Conservation (phyloP, 352 stramenopile genomes). For the Pythium oligandrum region DNA sequence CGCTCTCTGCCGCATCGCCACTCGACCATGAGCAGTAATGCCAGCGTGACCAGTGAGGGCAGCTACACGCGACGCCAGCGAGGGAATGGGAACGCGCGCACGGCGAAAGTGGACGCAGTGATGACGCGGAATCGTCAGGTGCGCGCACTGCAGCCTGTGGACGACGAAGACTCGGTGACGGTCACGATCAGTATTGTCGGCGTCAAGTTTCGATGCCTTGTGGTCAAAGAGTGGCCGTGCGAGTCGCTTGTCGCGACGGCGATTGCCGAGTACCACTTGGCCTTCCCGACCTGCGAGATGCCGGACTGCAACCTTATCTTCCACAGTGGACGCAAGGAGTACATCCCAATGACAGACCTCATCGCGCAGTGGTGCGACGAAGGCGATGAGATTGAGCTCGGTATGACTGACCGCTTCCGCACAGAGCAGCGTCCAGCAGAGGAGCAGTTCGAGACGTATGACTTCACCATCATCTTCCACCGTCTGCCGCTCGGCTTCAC, state of each 20-base stretch:
- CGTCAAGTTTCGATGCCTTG: conserved; percentile 44
- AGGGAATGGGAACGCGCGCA: background rate
- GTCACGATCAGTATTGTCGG: conserved; percentile 45
- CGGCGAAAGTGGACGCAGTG: conserved; percentile 7
- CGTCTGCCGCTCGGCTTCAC: conserved; percentile 82
- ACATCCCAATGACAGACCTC: conserved; percentile 36
- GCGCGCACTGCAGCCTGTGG: conserved; percentile 8
- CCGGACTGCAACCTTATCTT: conserved; percentile 75
- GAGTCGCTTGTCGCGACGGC: conserved; percentile 59
- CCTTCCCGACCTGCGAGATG: conserved; percentile 58
- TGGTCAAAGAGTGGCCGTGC: conserved; percentile 59
- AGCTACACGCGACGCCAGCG: background rate
- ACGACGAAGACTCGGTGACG: conserved; percentile 29
- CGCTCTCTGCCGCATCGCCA: background rate
- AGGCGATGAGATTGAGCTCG: conserved; percentile 64
- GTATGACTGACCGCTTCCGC: conserved; percentile 18
- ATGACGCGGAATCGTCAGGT: conserved; percentile 26
- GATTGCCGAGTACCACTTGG: conserved; percentile 55
- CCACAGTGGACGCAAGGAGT: conserved; percentile 53
- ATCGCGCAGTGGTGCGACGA: conserved; percentile 47
- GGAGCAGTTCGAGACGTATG: conserved; percentile 29
- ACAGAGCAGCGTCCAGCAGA: conserved; percentile 2
- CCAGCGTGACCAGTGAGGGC: background rate
- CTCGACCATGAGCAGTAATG: background rate
- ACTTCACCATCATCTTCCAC: conserved; percentile 82